phyloP scores from a whole-genome alignment of 2,329 filamentous ascomycete genomes.

The Cladophialophora immunda region DNA sequence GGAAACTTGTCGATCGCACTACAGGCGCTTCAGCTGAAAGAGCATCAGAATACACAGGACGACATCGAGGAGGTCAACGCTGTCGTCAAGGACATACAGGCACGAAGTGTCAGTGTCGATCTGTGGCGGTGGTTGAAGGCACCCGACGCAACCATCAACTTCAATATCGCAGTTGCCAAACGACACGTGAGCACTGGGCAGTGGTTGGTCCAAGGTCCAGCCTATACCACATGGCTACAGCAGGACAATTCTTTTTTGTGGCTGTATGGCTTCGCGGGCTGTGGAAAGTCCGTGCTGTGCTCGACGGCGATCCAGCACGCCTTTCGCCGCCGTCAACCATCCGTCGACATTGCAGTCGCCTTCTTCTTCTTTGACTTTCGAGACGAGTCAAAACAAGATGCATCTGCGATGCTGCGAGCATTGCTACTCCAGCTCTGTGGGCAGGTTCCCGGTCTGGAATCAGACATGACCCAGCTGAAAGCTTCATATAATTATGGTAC shows the following conservation, averaged over 20 bases:
- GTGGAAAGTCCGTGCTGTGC: conserved; percentile 46
- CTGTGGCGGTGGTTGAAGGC: conserved; percentile 49
- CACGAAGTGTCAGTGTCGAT: conserved; percentile 38
- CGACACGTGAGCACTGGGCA: conserved; percentile 46
- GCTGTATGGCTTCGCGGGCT: conserved; percentile 46
- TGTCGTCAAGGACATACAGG: conserved; percentile 42
- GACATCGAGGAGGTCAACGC: conserved; percentile 43
- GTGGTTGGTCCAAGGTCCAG: conserved; percentile 43
- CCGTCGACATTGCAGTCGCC: conserved; percentile 38
- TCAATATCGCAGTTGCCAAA: conserved; percentile 46
- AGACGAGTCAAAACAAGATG: conserved; percentile 43
- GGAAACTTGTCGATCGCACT: conserved; percentile 45
- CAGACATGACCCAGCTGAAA: conserved; percentile 36
- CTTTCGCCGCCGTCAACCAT: conserved; percentile 30
- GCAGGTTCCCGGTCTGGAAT: conserved; percentile 32
- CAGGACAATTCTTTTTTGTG: conserved; percentile 44
- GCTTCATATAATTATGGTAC: conserved; percentile 24
- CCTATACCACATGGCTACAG: conserved; percentile 42
- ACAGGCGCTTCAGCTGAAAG: conserved; percentile 46
- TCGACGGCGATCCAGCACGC: conserved; percentile 44
- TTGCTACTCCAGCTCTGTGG: conserved; percentile 43
- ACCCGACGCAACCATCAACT: conserved; percentile 49
- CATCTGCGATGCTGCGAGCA: conserved; percentile 40
- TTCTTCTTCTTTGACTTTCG: conserved; percentile 45
- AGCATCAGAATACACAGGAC: conserved; percentile 40